Conservation (phyloP, 441 rosid genomes). For the Bocquillonia castaneifolia region DNA sequence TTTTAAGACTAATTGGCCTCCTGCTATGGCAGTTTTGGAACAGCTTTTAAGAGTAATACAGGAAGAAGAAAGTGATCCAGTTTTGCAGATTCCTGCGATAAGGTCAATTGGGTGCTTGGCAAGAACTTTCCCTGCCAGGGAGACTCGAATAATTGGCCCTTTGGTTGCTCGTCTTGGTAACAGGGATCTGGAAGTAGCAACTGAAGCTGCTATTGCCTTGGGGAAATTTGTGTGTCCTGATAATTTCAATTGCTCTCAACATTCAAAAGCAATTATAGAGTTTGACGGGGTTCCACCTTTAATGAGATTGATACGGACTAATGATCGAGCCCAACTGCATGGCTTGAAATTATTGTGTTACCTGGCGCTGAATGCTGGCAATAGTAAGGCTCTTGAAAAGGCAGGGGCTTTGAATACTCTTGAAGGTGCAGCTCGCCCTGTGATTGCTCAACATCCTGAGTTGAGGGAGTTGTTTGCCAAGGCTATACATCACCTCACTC, state of each 20-base stretch:
- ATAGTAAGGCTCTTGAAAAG: slow-evolving; percentile 50
- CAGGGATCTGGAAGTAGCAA: slow-evolving; percentile 30
- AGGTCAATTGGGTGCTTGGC: slow-evolving; percentile 53
- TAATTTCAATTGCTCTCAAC: slow-evolving; percentile 47
- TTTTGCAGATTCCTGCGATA: slow-evolving; percentile 38
- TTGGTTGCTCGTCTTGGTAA: slow-evolving; percentile 39
- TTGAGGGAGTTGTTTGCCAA: slow-evolving; percentile 40
- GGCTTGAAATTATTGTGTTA: slow-evolving; percentile 41
- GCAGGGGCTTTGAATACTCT: slow-evolving; percentile 43
- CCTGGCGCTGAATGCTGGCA: slow-evolving; percentile 47
- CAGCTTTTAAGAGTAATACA: slow-evolving; percentile 46
- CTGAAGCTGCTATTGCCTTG: slow-evolving; percentile 49
- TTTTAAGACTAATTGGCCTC: slow-evolving; percentile 51
- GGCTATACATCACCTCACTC: slow-evolving; percentile 48
- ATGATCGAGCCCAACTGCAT: slow-evolving; percentile 34
- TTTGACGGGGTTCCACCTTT: slow-evolving; percentile 42
- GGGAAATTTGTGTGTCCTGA: slow-evolving; percentile 49
- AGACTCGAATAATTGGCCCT: slow-evolving; percentile 40
- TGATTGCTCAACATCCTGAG: slow-evolving; percentile 39
- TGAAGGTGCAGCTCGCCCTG: slow-evolving; percentile 43
- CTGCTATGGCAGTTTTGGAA: slow-evolving; percentile 53
- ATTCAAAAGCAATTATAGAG: slow-evolving; percentile 52
- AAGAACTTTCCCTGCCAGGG: slow-evolving; percentile 50
- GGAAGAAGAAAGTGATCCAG: slow-evolving; percentile 35
- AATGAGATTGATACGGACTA: slow-evolving; percentile 34